Evolutionary conservation across 768 basidiomycete species (phyloP).

Genomic region (Pilatotrama ljubarskyi): DNA sequence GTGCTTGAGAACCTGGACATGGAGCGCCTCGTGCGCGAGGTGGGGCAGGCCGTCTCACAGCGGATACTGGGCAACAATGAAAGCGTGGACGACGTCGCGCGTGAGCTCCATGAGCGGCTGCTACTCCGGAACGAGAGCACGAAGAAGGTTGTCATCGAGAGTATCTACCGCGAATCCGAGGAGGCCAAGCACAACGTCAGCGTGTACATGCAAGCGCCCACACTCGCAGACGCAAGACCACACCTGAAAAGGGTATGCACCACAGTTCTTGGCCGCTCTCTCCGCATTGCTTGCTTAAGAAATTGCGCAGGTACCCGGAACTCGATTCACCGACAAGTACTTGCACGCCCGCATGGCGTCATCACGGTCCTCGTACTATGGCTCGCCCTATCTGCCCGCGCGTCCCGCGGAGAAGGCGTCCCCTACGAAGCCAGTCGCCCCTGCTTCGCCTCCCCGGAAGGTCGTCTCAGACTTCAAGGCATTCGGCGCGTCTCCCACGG

Average conservation of each 20-base stretch:
- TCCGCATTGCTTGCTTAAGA: background rate
- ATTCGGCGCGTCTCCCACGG: constrained; percentile 72
- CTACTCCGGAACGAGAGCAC: constrained; percentile 93
- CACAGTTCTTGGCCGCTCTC: background rate
- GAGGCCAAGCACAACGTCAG: constrained; percentile 89
- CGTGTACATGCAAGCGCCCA: constrained; percentile 74
- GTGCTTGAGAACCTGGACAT: constrained; percentile 98
- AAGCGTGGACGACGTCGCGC: constrained; percentile 95
- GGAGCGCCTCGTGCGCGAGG: constrained; percentile 94
- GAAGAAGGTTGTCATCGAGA: constrained; percentile 94
- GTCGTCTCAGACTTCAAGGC: constrained; percentile 88
- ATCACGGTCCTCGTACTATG: constrained; percentile 50
- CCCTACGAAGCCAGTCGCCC: constrained; percentile 25
- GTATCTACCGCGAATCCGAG: constrained; percentile 90
- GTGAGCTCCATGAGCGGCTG: constrained; percentile 89
- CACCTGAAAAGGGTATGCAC: constrained; percentile 71
- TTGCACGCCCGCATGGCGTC: constrained; percentile 67
- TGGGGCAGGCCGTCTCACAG: constrained; percentile 90
- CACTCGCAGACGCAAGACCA: constrained; percentile 72
- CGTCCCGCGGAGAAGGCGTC: constrained; percentile 35
- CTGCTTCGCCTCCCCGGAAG: constrained; percentile 76
- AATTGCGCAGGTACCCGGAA: constrained; percentile 75
- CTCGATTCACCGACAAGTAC: constrained; percentile 97
- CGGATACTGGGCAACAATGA: constrained; percentile 91
- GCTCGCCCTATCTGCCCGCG: constrained; percentile 48